Evolutionary conservation across 441 rosid species (phyloP), one percentile per base, ranked within the genome.

Genomic region (Erodium texanum): DNA sequence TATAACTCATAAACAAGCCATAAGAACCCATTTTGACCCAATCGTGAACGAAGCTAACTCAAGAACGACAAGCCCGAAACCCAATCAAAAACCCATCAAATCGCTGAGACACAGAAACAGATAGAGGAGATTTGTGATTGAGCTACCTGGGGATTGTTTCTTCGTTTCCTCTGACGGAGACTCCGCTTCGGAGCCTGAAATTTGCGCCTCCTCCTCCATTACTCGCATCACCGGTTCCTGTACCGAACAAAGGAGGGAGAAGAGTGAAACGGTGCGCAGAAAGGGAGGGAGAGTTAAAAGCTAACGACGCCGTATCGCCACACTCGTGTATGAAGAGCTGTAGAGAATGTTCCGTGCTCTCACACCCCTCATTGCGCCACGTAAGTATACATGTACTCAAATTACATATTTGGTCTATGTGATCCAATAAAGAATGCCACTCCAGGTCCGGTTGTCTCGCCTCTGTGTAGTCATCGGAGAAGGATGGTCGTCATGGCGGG

Each of bases 131-230:
- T 61, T 18, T 22, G 19, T 10, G 73, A 9, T 65, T n/a, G 43
- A n/a, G 59, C 45, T 68, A 81, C 80, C 79, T 20, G 43, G 58
- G 36, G 74, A 73, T 58, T 74, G 65, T 15, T 32, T 72, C 34
- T 69, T 68, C 64, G 23, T 14, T 14, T 68, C 18, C 63, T 34
- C 56, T 3, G 56, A n/a, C 24, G 16, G 69, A 62, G 64, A 18
- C 58, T 72, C 64, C 10, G 63, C n/a, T 70, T 80, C 78, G 12
- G 62, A 68, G 16, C 48, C 63, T 43, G 70, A 70, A 38, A 61
- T 34, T 68, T 59, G 22, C 23, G 24, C 32, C 66, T 69, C 73
- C 74, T 54, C 61, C 24, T 56, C 24, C 62, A 56, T 56, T 19
- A 20, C 52, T 27, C 2, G 62, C 12, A 56, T 24, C 16, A 7